phyloP scores from a whole-genome alignment of 495 filamentous ascomycete species.

The Parathielavia appendiculata region DNA sequence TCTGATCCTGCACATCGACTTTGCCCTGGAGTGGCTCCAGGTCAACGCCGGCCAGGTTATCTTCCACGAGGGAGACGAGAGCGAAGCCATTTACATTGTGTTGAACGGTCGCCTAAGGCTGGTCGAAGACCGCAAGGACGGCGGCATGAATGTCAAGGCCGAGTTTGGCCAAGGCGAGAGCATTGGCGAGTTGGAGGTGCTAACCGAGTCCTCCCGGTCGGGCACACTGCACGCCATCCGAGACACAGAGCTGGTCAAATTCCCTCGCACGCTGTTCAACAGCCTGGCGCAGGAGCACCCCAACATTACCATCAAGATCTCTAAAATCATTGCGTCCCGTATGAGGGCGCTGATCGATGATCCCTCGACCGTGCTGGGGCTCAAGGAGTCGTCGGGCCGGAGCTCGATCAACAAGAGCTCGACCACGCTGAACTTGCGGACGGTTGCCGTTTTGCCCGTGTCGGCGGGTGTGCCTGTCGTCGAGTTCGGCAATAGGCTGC shows the following conservation, averaged over 20 bases:
- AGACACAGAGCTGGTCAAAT: conserved; percentile 92
- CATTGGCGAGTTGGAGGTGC: conserved; percentile 92
- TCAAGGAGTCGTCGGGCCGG: conserved; percentile 46
- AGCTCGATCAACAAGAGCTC: conserved; percentile 62
- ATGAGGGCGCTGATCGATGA: conserved; percentile 88
- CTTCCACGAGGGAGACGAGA: conserved; percentile 90
- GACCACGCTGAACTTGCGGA: conserved; percentile 87
- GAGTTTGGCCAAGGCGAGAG: conserved; percentile 97
- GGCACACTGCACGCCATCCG: conserved; percentile 93
- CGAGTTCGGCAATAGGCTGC: conserved; percentile 86
- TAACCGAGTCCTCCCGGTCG: conserved; percentile 86
- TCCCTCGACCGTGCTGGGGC: conserved; percentile 42
- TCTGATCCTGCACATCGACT: conserved; percentile 95
- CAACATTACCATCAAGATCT: conserved; percentile 97
- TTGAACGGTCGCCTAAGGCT: conserved; percentile 84
- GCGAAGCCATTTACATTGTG: conserved; percentile 97
- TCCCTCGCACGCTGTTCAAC: conserved; percentile 94
- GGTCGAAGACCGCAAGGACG: conserved; percentile 70
- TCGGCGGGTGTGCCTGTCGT: conserved; percentile 88
- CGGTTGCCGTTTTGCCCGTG: conserved; percentile 86
- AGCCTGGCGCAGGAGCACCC: conserved; percentile 95
- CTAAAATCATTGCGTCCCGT: conserved; percentile 92
- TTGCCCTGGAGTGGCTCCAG: conserved; percentile 96
- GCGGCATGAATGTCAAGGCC: conserved; percentile 80
- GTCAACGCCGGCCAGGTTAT: conserved; percentile 92